Percentiles rank a stretch among this genome's conserved stretches.
Evolutionary conservation across 495 filamentous ascomycete genomes (phyloP).

Genomic region (Talaromyces proteolyticus): DNA sequence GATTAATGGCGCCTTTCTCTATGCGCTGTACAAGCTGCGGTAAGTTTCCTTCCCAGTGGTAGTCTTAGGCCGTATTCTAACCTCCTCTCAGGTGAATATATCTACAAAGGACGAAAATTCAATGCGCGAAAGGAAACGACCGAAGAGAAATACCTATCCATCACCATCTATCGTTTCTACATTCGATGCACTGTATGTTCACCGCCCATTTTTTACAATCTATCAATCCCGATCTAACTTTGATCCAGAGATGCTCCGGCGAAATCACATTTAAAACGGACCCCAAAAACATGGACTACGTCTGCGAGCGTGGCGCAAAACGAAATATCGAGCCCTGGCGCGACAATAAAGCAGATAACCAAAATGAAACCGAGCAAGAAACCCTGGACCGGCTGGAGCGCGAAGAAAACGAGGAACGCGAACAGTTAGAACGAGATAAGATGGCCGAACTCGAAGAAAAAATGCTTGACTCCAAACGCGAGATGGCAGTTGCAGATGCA

Average conservation of each 20-base stretch:
- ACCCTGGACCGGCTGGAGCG: conserved; percentile 75
- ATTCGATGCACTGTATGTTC: conserved; percentile 86
- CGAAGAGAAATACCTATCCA: conserved; percentile 84
- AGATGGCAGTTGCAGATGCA: conserved; percentile 96
- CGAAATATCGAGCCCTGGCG: conserved; percentile 93
- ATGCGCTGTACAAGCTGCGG: conserved; percentile 91
- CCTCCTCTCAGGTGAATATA: conserved; percentile 59
- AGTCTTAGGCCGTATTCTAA: not conserved
- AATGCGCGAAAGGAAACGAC: conserved; percentile 94
- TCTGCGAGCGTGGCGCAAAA: conserved; percentile 79
- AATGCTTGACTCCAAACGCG: conserved; percentile 86
- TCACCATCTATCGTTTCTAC: conserved; percentile 90
- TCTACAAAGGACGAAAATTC: conserved; percentile 95
- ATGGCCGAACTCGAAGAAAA: conserved; percentile 80
- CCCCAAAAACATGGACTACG: conserved; percentile 90
- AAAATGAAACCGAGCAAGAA: conserved; percentile 80
- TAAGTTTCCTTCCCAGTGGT: not conserved
- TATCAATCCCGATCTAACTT: conserved; percentile 1
- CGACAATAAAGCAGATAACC: conserved; percentile 38
- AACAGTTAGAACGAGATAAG: conserved; percentile 55
- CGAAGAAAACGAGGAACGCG: conserved; percentile 55
- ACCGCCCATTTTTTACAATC: not conserved
- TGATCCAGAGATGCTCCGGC: conserved; percentile 54
- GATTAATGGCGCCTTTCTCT: conserved; percentile 94
- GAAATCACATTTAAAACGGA: conserved; percentile 96